A percentile compares a stretch with the other conserved stretches of the same genome.
phyloP scores from a whole-genome alignment of 2,329 filamentous ascomycete genomes.

The Cadophora sp. region DNA sequence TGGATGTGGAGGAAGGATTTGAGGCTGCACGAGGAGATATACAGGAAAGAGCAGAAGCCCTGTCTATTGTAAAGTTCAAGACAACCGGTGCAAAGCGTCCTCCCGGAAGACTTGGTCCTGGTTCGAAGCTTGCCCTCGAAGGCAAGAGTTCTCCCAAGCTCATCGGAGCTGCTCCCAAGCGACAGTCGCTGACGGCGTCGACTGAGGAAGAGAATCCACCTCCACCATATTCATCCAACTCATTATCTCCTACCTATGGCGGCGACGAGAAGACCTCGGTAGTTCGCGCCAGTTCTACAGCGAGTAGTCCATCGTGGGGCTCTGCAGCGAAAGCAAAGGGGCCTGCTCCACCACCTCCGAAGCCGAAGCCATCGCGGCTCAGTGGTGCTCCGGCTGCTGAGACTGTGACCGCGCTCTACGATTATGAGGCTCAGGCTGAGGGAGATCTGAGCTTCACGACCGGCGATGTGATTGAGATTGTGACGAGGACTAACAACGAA shows the following conservation, averaged over 20 bases:
- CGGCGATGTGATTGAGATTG: constrained; percentile 89
- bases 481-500: constrained; percentile 81
- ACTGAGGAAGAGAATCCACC: constrained; percentile 65
- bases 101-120: constrained; percentile 38
- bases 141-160: constrained; percentile 43
- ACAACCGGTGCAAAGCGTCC: constrained; percentile 73
- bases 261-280: constrained; percentile 40
- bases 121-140: constrained; percentile 42
- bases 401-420: constrained; percentile 89
- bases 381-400: constrained; percentile 71
- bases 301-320: constrained; percentile 46
- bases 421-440: constrained; percentile 94
- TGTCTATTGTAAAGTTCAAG: constrained; percentile 91
- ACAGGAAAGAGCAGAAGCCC: constrained; percentile 81
- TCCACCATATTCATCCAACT: constrained; percentile 69
- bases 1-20: constrained; percentile 92
- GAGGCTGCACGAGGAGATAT: constrained; percentile 87
- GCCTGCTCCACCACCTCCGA: constrained; percentile 73
- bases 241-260: constrained; percentile 34
- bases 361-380: constrained; percentile 79
- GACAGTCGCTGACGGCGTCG: constrained; percentile 43
- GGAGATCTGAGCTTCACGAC: constrained; percentile 90
- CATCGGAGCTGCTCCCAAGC: constrained; percentile 44
- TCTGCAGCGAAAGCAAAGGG: constrained; percentile 71
- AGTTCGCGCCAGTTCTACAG: constrained; percentile 49